Percentiles rank a stretch among this genome's conserved stretches.
Conservation (phyloP, 2,329 filamentous ascomycete genomes). For the Venturia oleaginea region DNA sequence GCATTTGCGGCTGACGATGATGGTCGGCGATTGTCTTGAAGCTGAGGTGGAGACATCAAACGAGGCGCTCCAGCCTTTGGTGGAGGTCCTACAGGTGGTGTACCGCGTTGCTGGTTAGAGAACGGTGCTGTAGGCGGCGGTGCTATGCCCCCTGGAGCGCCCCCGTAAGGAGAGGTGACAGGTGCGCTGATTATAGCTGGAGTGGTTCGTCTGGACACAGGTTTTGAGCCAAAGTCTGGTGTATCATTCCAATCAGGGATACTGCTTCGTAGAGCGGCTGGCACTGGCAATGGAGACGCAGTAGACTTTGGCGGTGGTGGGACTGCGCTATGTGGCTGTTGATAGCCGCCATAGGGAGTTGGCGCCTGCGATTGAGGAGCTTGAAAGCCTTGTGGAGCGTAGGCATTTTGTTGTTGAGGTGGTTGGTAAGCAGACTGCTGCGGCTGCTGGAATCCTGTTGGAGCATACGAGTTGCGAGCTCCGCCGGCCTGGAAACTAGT, state of each 20-base stretch:
- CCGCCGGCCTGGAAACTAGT: slow-evolving; percentile 21
- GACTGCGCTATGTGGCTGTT: slow-evolving; percentile 26
- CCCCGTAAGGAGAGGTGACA: slow-evolving; percentile 61
- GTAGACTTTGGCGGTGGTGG: slow-evolving; percentile 8
- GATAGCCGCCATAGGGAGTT: slow-evolving; percentile 37
- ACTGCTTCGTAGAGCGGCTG: slow-evolving; percentile 23
- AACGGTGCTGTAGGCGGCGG: slow-evolving; percentile 48
- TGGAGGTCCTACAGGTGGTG: slow-evolving; percentile 70
- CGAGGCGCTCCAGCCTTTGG: slow-evolving; percentile 67
- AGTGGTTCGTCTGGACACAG: slow-evolving; percentile 61
- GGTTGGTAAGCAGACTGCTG: slow-evolving; percentile 23
- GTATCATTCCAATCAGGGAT: slow-evolving; percentile 91
- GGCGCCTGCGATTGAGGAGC: slow-evolving; percentile 19
- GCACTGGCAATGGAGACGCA: slow-evolving; percentile 6
- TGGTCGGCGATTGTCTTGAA: slow-evolving; percentile 29
- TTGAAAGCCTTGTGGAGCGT: slow-evolving; percentile 21
- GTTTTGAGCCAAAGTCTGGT: slow-evolving; percentile 66
- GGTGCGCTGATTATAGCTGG: slow-evolving; percentile 57
- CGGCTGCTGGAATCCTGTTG: slow-evolving; percentile 44
- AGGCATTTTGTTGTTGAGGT: slow-evolving; percentile 17
- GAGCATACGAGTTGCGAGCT: slow-evolving; percentile 35
- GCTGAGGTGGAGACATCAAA: slow-evolving; percentile 53
- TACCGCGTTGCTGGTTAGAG: slow-evolving; percentile 48
- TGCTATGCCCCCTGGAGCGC: slow-evolving; percentile 27
- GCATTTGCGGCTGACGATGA: slow-evolving; percentile 50